Percentiles rank a stretch among this genome's conserved stretches.
Conservation (phyloP, 129 eudicot genomes). For the Flaveria robusta region DNA sequence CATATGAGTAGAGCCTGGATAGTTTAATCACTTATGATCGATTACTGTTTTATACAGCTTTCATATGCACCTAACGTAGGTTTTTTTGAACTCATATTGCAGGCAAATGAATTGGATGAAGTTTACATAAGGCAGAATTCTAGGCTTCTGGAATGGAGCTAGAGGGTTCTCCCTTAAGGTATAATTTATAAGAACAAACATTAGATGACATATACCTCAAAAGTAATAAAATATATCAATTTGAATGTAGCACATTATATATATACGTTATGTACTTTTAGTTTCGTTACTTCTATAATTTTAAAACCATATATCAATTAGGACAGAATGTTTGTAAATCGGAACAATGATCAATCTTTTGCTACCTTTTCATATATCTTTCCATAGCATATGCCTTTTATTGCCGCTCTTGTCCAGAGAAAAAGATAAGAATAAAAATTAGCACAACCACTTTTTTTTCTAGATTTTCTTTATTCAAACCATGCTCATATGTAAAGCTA, state of each 20-base stretch:
- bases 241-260: conserved; percentile 4
- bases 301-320: background rate
- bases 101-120: conserved; percentile 17
- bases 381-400: background rate
- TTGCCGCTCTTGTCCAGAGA: too few relatives aligned
- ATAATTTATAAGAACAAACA: conserved; percentile 20
- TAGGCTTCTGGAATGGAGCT: conserved; percentile 19
- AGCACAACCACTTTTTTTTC: too few relatives aligned
- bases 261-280: background rate
- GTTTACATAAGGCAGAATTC: conserved; percentile 15
- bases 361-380: background rate
- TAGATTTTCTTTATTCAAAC: too few relatives aligned
- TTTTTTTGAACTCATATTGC: conserved; percentile 19
- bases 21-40: background rate
- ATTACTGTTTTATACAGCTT: background rate
- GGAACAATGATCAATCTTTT: background rate
- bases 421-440: too few relatives aligned
- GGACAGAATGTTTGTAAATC: background rate
- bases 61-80: background rate
- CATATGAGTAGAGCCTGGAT: background rate
- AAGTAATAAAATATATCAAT: background rate
- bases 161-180: conserved; percentile 26
- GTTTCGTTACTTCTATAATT: background rate
- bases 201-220: conserved; percentile 3
- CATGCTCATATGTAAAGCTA: too few relatives aligned